A percentile compares a stretch with the other conserved stretches of the same genome.
phyloP scores from a whole-genome alignment of 179 eudicot genomes.

The Heliamphora pulchella region DNA sequence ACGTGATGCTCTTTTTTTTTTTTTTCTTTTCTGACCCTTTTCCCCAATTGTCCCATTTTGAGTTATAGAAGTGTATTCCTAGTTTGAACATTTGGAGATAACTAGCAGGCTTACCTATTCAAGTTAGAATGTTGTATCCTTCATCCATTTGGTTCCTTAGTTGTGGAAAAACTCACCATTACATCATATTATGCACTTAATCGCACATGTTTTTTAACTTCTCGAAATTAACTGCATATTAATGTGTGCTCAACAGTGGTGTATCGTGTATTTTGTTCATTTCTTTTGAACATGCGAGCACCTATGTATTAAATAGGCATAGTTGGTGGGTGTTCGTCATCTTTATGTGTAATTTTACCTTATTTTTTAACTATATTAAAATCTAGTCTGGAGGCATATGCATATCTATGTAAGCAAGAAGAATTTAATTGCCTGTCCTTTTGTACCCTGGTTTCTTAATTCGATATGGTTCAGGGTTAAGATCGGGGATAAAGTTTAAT shows the following conservation, averaged over 20 bases:
- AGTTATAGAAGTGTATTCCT: background rate
- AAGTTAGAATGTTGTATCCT: background rate
- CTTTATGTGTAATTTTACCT: constrained; percentile 4
- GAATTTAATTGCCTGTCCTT: background rate
- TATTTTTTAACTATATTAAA: constrained; percentile 5
- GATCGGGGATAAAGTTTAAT: background rate
- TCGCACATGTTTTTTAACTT: too few relatives aligned
- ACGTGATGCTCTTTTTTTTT: background rate
- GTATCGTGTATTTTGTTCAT: background rate
- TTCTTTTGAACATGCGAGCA: background rate
- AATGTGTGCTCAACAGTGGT: background rate
- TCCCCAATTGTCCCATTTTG: too few relatives aligned
- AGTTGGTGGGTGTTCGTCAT: background rate
- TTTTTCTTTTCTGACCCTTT: background rate
- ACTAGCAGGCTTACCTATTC: background rate
- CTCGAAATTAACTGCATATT: background rate
- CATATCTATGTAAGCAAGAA: background rate
- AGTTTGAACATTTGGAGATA: background rate
- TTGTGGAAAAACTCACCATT: too few relatives aligned
- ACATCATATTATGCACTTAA: too few relatives aligned
- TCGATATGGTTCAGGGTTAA: background rate
- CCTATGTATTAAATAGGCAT: background rate
- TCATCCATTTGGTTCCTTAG: background rate
- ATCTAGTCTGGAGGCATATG: background rate
- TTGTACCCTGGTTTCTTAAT: background rate